Conservation (phyloP, 768 basidiomycete genomes). For the Rhizopogon salebrosus region DNA sequence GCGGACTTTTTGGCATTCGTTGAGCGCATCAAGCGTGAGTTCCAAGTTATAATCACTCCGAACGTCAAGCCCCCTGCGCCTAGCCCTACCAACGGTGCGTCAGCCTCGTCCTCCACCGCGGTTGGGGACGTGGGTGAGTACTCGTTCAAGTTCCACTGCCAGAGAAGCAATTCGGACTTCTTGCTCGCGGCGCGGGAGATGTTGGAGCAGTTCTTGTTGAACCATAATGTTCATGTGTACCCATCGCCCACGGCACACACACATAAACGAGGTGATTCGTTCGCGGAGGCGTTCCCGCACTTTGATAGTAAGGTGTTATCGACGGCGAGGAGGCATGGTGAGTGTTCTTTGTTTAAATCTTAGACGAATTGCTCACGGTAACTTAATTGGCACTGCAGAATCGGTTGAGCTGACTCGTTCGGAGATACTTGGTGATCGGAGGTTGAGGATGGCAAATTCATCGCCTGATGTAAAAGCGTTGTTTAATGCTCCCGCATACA, state of each 20-base stretch:
- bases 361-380: conserved; percentile 6
- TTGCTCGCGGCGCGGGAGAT: conserved; percentile 85
- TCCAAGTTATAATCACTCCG: conserved; percentile 85
- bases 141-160: conserved; percentile 94
- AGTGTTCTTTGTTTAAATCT: conserved; percentile 14
- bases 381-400: conserved; percentile 36
- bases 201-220: conserved; percentile 85
- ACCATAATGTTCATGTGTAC: conserved; percentile 79
- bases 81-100: conserved; percentile 40
- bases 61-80: conserved; percentile 53
- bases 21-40: conserved; percentile 88
- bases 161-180: conserved; percentile 92
- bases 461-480: conserved; percentile 94
- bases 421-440: conserved; percentile 65
- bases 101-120: conserved; percentile 27
- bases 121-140: conserved; percentile 48
- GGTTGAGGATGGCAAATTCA: conserved; percentile 79
- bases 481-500: conserved; percentile 83
- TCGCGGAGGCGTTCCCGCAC: conserved; percentile 93
- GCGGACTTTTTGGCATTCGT: conserved; percentile 83
- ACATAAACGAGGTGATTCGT: conserved; percentile 86
- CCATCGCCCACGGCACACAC: conserved; percentile 73
- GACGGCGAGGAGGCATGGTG: conserved; percentile 64
- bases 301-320: conserved; percentile 94
- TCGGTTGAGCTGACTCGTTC: conserved; percentile 70